A percentile compares a stretch with the other conserved stretches of the same genome.
Conservation (phyloP, 257 asterid species). For the Rhazya stricta region DNA sequence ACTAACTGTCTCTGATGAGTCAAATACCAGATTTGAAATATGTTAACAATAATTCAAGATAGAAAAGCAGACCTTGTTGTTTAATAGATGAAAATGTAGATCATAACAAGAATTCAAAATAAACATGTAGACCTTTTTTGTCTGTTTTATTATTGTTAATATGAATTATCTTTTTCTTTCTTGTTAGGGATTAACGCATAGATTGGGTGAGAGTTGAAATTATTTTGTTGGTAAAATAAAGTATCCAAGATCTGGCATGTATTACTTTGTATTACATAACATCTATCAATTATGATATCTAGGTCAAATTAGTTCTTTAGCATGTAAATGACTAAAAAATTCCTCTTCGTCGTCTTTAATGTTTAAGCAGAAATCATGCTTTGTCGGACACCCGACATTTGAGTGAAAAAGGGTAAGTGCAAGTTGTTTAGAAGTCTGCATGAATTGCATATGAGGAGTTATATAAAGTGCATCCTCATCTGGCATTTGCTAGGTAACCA, state of each 20-base stretch:
- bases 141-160: not conserved
- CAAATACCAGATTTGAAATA: not conserved
- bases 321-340: not conserved
- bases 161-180: not conserved
- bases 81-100: not conserved
- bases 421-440: not conserved
- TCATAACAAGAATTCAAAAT: not conserved
- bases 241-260: not conserved
- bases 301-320: not conserved
- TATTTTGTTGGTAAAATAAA: not conserved
- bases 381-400: not conserved
- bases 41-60: not conserved
- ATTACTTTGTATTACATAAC: not conserved
- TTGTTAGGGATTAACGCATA: not conserved
- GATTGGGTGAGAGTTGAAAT: not conserved
- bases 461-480: constrained; percentile 1
- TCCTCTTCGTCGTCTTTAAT: not conserved
- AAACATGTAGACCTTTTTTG: not conserved
- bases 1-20: not conserved
- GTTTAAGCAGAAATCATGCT: not conserved
- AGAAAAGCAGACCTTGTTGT: not conserved
- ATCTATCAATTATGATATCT: not conserved
- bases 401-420: not conserved
- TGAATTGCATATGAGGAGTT: no score
- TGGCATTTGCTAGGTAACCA: not conserved